Percentiles rank a stretch among this genome's conserved stretches.
Evolutionary conservation across 2,329 filamentous ascomycete species (phyloP).

Genomic region (Herpomyces periplanetae): DNA sequence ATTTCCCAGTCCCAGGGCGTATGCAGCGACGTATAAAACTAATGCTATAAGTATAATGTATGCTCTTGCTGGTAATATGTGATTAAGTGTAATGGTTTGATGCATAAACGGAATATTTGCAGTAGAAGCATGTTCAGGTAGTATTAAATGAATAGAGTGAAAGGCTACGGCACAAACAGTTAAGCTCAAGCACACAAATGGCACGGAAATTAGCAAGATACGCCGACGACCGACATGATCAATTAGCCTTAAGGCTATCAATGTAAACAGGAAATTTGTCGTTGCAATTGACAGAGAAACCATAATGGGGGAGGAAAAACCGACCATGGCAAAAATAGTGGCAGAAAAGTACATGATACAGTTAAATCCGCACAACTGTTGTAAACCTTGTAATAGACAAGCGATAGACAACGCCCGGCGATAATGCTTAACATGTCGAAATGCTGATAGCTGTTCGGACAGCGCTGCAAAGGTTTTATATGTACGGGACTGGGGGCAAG

Average conservation of each 20-base stretch:
- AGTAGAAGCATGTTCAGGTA: neutral
- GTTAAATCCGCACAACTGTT: conserved; percentile 69
- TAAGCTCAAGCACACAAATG: conserved; percentile 39
- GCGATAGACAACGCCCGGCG: conserved; percentile 42
- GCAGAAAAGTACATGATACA: conserved; percentile 72
- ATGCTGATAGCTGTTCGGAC: too few relatives aligned
- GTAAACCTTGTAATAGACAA: conserved; percentile 45
- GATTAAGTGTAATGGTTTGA: neutral
- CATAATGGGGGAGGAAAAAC: conserved; percentile 36
- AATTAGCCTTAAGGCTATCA: conserved; percentile 32
- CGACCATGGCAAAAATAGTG: conserved; percentile 36
- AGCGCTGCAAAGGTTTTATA: too few relatives aligned
- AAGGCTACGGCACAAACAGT: conserved; percentile 31
- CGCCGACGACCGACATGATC: conserved; percentile 38
- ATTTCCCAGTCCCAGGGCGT: conserved; percentile 54
- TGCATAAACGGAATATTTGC: neutral
- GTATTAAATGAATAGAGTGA: conserved; percentile 15
- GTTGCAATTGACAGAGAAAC: conserved; percentile 40
- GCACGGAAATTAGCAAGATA: conserved; percentile 44
- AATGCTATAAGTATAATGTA: conserved; percentile 27
- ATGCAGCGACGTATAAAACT: conserved; percentile 45
- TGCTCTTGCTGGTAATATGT: conserved; percentile 9
- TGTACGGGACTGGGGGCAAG: too few relatives aligned
- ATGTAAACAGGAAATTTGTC: conserved; percentile 43
- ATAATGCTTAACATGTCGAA: too few relatives aligned